A percentile compares a stretch with the other conserved stretches of the same genome.
Evolutionary conservation across 2,329 filamentous ascomycete genomes (phyloP).

Genomic region (Fusarium luffae): DNA sequence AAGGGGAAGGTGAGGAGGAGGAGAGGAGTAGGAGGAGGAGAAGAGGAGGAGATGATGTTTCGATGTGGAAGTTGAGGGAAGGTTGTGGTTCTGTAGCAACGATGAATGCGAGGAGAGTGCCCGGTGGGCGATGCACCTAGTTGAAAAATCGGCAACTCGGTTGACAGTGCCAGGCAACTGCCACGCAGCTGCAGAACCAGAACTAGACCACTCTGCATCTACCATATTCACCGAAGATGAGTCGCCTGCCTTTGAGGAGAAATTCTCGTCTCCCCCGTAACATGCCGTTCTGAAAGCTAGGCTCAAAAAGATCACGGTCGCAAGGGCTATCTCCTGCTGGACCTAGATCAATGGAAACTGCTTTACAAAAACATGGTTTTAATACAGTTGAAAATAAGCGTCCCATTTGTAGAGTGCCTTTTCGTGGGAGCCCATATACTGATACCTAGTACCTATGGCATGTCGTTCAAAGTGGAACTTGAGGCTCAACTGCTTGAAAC

Average conservation of each 20-base stretch:
- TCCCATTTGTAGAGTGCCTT: neutral
- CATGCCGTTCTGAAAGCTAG: neutral
- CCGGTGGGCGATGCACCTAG: neutral
- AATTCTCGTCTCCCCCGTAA: neutral
- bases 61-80: neutral
- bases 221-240: neutral
- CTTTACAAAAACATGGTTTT: neutral
- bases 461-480: neutral
- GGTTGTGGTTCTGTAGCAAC: neutral
- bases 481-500: neutral
- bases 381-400: neutral
- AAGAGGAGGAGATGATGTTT: neutral
- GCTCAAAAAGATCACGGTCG: neutral
- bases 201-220: neutral
- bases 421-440: neutral
- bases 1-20: neutral
- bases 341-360: neutral
- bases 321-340: neutral
- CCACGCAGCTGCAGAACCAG: neutral
- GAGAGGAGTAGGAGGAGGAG: neutral
- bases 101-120: neutral
- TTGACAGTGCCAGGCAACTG: neutral
- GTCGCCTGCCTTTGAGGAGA: neutral
- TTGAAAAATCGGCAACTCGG: neutral
- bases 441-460: neutral